phyloP scores from a whole-genome alignment of 1,284 basidiomycete genomes.

The Ceratorhiza oryzae-sativae region DNA sequence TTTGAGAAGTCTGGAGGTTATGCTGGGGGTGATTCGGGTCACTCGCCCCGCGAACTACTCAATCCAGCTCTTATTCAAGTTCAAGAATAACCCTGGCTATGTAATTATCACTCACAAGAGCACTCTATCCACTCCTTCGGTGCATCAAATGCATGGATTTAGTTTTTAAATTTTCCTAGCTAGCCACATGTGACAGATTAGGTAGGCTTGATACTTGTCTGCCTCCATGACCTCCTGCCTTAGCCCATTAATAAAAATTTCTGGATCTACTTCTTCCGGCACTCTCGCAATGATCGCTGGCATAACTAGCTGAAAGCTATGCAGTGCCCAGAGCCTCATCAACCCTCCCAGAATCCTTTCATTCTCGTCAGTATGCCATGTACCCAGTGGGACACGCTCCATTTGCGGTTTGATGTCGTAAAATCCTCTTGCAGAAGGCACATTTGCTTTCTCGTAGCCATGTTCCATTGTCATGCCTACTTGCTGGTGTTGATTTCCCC shows the following conservation, averaged over 20 bases:
- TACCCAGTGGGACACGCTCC: neutral
- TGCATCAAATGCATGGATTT: too few relatives aligned
- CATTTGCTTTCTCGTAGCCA: too few relatives aligned
- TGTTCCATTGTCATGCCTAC: neutral
- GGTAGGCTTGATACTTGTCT: neutral
- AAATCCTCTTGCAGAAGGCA: neutral
- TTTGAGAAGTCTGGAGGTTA: too few relatives aligned
- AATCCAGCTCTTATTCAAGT: too few relatives aligned
- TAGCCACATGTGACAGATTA: neutral
- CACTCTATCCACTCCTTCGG: too few relatives aligned
- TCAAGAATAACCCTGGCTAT: too few relatives aligned
- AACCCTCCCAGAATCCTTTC: neutral
- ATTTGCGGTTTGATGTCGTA: neutral
- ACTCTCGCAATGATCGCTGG: neutral
- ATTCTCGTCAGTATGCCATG: slow-evolving; percentile 4
- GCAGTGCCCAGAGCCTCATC: neutral
- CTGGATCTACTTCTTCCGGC: neutral
- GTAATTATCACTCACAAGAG: too few relatives aligned
- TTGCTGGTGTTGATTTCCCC: neutral
- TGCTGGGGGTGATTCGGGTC: too few relatives aligned
- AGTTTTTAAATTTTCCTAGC: slow-evolving; percentile 9
- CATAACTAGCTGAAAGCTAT: neutral
- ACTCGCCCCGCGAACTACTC: too few relatives aligned
- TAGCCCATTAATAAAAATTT: neutral
- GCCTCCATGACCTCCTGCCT: neutral